These are phyloP conservation scores for Fusarium humuli DNA, from an alignment of 2,329 filamentous ascomycete species.

Conservation along the genomic window DNA sequence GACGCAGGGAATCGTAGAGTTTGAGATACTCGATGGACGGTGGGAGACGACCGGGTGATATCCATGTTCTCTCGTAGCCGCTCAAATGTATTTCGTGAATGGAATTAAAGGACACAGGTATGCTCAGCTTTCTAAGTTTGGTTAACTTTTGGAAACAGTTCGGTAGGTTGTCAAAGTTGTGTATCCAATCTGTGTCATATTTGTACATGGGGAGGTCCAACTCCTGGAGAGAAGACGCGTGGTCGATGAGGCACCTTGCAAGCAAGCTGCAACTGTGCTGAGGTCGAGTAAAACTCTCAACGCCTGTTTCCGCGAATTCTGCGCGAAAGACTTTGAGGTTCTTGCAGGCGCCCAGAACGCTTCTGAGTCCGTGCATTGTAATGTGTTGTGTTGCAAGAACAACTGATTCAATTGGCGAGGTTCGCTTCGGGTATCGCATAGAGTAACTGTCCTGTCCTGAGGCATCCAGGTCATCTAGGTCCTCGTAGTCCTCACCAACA, in stretches of 20 bases:
- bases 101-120: neutral
- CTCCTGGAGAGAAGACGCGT: neutral
- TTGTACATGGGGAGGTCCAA: neutral
- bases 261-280: fast-evolving
- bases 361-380: neutral
- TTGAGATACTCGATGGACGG: neutral
- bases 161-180: neutral
- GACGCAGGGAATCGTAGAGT: neutral
- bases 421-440: neutral
- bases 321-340: neutral
- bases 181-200: neutral
- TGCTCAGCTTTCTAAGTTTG: neutral
- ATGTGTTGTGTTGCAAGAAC: neutral
- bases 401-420: neutral
- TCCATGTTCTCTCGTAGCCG: neutral
- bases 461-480: fast-evolving
- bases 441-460: neutral
- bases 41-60: neutral
- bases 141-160: neutral
- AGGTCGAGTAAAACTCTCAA: neutral
- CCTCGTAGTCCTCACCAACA: neutral
- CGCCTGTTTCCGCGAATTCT: neutral
- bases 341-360: neutral
- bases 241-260: neutral
- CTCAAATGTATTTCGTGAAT: no score